Evolutionary conservation across 2,329 filamentous ascomycete species (phyloP), one percentile per base, ranked within the genome.

Genomic region (Trichoderma gracile): DNA sequence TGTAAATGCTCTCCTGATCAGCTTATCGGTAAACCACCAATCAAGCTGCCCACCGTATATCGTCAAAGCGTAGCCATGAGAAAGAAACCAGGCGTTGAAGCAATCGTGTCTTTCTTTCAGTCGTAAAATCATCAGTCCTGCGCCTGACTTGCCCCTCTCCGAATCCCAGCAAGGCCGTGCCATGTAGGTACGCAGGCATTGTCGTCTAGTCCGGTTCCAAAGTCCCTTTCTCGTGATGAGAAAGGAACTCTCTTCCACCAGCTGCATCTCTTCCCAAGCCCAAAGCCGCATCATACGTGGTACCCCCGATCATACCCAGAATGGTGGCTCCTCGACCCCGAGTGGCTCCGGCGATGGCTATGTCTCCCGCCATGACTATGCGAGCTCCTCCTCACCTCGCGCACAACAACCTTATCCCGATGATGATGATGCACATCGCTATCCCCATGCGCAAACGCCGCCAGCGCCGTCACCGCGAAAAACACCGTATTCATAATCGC

Each of bases 401-500:
- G 55, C 43, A 67, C 68, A 8, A 68, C 63, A 49, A 67, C 65
- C 42, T 69, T 68, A 25, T 70, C 69, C 21, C 73, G 71, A 70
- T 12, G 33, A 12, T 8, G 30, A 30, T 14, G 33, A 12, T 38
- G 10, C 33, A 81, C 78, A 69, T 81, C 79, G 50, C 81, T 81
- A 66, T 81, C 81, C 74, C 78, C 89, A 76, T 80, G 84, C 69
- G 82, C 74, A 68, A 81, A 84, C 27, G 93, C 92, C 49, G 95
- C 80, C 30, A 94, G 78, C 58, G 86, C 84, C 3, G 92, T 95
- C 73, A 89, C 80, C 75, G 89, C 88, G 79, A 96, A 97, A 74
- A 93, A 89, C 68, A 95, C 80, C 69, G 82, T 81, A 76, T 95
- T 91, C 84, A 97, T 96, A 76, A 98, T 97, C 55, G 86, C 92